Conservation (phyloP, 495 filamentous ascomycete species). For the Astrothelium subdiscretum region DNA sequence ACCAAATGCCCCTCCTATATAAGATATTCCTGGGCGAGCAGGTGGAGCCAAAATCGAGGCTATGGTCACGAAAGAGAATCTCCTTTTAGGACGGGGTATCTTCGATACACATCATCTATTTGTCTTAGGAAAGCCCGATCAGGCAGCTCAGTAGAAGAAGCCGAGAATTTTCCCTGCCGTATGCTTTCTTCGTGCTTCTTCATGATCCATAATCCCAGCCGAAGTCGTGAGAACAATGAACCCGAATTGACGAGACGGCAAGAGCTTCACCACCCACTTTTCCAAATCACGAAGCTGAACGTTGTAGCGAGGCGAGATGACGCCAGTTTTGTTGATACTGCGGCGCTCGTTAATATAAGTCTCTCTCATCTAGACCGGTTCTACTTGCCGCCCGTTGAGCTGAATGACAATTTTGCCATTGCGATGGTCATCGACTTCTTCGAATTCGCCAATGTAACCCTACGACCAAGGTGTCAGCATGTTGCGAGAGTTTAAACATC, state of each 20-base stretch:
- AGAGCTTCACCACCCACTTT: constrained; percentile 98
- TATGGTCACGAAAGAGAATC: neutral
- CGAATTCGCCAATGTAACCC: constrained; percentile 99
- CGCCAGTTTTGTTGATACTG: constrained; percentile 97
- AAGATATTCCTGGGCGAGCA: too few species aligned
- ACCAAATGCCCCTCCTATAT: too few species aligned
- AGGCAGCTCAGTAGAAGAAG: constrained; percentile 71
- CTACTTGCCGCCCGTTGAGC: constrained; percentile 67
- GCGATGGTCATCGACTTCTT: constrained; percentile 98
- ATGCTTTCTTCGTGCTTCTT: constrained; percentile 97
- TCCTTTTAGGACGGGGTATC: neutral
- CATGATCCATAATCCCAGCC: constrained; percentile 99
- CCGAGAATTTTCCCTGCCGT: constrained; percentile 91
- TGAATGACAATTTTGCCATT: constrained; percentile 97
- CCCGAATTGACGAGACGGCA: constrained; percentile 98
- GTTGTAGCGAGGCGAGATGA: constrained; percentile 98
- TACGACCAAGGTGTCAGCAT: constrained; percentile 46
- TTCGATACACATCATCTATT: neutral
- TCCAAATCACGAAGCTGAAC: constrained; percentile 88
- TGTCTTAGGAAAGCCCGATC: neutral
- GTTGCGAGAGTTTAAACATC: constrained; percentile 89
- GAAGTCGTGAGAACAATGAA: constrained; percentile 98
- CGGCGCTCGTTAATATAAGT: too few species aligned
- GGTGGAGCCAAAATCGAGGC: too few species aligned
- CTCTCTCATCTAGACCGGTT: too few species aligned